These are phyloP conservation scores for Setomelanomma holmii DNA, from an alignment of 2,329 filamentous ascomycete genomes.

Conservation along the genomic window DNA sequence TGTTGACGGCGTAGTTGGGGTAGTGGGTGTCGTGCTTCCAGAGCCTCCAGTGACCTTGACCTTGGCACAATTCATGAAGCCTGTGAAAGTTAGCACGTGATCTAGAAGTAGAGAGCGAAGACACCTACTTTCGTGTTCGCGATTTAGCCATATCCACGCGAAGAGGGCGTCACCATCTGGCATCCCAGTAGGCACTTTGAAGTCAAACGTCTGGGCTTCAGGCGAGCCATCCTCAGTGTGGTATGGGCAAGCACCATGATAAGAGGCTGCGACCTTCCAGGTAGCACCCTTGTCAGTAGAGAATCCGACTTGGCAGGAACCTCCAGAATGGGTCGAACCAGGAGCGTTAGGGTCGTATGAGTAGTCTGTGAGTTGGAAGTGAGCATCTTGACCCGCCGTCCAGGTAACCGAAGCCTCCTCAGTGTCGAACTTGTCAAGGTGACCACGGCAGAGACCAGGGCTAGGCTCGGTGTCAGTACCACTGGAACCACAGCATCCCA, in stretches of 20 bases:
- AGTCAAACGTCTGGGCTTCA: constrained; percentile 53
- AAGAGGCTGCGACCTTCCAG: constrained; percentile 55
- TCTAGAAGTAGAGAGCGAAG: too few species aligned
- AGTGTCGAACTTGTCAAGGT: constrained; percentile 53
- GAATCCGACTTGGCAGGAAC: constrained; percentile 57
- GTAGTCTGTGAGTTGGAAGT: constrained; percentile 47
- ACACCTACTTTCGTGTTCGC: constrained; percentile 49
- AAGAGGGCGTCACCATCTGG: constrained; percentile 53
- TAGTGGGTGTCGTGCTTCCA: constrained; percentile 21
- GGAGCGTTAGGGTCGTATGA: constrained; percentile 39
- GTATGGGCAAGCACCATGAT: constrained; percentile 57
- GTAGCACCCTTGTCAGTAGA: constrained; percentile 52
- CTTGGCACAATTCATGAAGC: constrained; percentile 55
- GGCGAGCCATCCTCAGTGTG: constrained; percentile 48
- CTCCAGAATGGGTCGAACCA: constrained; percentile 55
- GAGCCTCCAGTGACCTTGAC: constrained; percentile 49
- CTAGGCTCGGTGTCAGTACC: constrained; percentile 37
- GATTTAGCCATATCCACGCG: constrained; percentile 58
- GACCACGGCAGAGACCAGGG: constrained; percentile 52
- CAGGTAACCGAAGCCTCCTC: constrained; percentile 54
- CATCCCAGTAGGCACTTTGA: constrained; percentile 54
- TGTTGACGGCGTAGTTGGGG: constrained; percentile 6
- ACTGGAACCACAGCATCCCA: constrained; percentile 53
- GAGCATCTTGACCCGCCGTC: constrained; percentile 51
- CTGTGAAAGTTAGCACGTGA: too few species aligned